Conservation (phyloP, 116 monocot genomes). For the Trichopus zeylanicus region DNA sequence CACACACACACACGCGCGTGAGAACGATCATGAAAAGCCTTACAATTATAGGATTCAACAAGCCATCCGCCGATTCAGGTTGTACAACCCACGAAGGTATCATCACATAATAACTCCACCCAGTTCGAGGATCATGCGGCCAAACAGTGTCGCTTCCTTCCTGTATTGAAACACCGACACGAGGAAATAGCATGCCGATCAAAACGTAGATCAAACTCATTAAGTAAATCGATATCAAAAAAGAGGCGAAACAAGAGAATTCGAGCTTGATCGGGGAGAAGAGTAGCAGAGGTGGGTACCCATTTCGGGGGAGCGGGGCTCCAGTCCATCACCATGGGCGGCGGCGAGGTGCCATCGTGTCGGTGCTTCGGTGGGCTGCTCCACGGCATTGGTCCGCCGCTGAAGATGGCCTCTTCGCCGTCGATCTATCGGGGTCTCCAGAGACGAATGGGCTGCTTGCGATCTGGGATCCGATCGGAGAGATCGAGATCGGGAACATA, state of each 20-base stretch:
- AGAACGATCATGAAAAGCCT: conserved; percentile 15
- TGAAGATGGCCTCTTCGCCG: neutral
- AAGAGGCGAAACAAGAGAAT: neutral
- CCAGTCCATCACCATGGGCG: conserved; percentile 86
- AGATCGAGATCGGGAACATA: no score
- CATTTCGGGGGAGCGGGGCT: conserved; percentile 69
- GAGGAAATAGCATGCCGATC: neutral
- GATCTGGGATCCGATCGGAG: no score
- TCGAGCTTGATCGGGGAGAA: no score
- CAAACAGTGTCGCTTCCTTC: conserved; percentile 87
- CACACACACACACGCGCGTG: no score
- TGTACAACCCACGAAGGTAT: conserved; percentile 88
- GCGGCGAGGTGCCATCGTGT: conserved; percentile 72
- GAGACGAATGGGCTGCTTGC: no score
- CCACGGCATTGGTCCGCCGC: conserved; percentile 18
- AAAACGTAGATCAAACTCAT: neutral
- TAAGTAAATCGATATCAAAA: no score
- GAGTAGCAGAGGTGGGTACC: conserved; percentile 19
- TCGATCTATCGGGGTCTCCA: no score
- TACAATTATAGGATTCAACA: conserved; percentile 85
- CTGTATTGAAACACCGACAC: conserved; percentile 20
- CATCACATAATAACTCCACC: conserved; percentile 97
- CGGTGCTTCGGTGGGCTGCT: conserved; percentile 60
- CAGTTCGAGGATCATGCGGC: conserved; percentile 91
- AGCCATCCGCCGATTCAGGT: conserved; percentile 53